Base-by-base conservation (phyloP, 805 yeast species). In the Komagataella kurtzmanii region DNA sequence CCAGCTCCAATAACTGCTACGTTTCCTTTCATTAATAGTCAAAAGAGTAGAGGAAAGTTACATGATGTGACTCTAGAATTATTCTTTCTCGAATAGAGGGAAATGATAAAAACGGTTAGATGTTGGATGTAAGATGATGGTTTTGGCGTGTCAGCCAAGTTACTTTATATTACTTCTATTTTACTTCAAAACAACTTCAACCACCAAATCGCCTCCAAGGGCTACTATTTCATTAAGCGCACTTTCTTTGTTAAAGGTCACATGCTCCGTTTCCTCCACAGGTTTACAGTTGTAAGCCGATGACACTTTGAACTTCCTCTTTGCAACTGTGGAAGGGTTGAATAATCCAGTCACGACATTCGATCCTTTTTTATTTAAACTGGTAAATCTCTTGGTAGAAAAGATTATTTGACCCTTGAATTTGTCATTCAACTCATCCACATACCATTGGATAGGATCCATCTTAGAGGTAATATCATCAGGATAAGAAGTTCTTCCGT, bases 1-100 rank as follows among this genome's bases (percentile, higher is more conserved):
- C 97, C 97, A 1, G 93, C 96, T 1, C 97, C 97, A 17, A 90
- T 77, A 24, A 90, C 73, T 1, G 79, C 88, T 17, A 75, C 79
- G 7, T 64, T 54, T 49, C 63, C 66, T 3, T 57, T 49, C 58
- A 58, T 56, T 12, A 18, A 43, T 30, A 14, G 14, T 30, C 5
- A 30, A 10, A 14, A 8, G 3, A 8, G 14, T 10, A 14, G 40
- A 4, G 40, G 40, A 10, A 30, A 8, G 40, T 21, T 10, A 30
- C 12, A 30, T 10, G 40, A 30, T 30, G 10, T 14, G 14, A 30
- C 10, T 30, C 14, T 30, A 4, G 12, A 10, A 30, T 4, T 14
- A 30, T 10, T 3, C 3, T 4, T 30, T 30, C 40, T 30, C 40
- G 40, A 30, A 30, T 30, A 10, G 12, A 4, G 14, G 12, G 40